Percentiles rank a stretch among this genome's conserved stretches.
These are phyloP conservation scores for Polychytrium aggregatum DNA, from an alignment of 192 early-diverging fungal genomes.

Conservation along the genomic window DNA sequence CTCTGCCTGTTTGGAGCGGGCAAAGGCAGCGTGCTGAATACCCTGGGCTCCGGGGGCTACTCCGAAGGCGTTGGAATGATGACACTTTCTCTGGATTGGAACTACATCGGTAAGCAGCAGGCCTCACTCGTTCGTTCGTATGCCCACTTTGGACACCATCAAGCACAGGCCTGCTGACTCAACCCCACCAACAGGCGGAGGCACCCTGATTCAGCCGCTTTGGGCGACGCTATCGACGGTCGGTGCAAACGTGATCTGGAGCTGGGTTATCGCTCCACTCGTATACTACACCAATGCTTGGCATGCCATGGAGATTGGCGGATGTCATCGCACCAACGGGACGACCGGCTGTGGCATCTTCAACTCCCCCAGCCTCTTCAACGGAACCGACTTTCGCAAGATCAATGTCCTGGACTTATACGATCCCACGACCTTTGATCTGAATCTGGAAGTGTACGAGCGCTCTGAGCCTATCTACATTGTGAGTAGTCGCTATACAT, in stretches of 20 bases:
- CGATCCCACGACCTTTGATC: slow-evolving; percentile 11
- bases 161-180: background rate
- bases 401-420: slow-evolving; percentile 24
- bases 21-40: background rate
- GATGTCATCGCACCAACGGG: background rate
- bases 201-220: slow-evolving; percentile 55
- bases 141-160: too few species aligned
- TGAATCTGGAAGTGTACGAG: slow-evolving; percentile 12
- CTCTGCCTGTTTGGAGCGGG: slow-evolving; percentile 19
- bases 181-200: slow-evolving; percentile 1
- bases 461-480: slow-evolving; percentile 13
- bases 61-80: slow-evolving; percentile 38
- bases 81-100: slow-evolving; percentile 52
- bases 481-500: slow-evolving; percentile 4
- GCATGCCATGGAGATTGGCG: slow-evolving; percentile 21
- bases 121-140: too few species aligned
- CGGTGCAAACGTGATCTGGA: slow-evolving; percentile 18
- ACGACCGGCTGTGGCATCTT: slow-evolving; percentile 4
- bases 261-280: slow-evolving; percentile 39
- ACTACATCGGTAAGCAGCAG: slow-evolving; percentile 3
- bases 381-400: slow-evolving; percentile 18
- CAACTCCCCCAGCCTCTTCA: slow-evolving; percentile 11
- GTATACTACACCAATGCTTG: slow-evolving; percentile 25
- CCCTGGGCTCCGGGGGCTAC: slow-evolving; percentile 11
- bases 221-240: slow-evolving; percentile 47